Evolutionary conservation across 768 basidiomycete genomes (phyloP), one percentile per base, ranked within the genome.

Genomic region (Russula griseocarnosa): DNA sequence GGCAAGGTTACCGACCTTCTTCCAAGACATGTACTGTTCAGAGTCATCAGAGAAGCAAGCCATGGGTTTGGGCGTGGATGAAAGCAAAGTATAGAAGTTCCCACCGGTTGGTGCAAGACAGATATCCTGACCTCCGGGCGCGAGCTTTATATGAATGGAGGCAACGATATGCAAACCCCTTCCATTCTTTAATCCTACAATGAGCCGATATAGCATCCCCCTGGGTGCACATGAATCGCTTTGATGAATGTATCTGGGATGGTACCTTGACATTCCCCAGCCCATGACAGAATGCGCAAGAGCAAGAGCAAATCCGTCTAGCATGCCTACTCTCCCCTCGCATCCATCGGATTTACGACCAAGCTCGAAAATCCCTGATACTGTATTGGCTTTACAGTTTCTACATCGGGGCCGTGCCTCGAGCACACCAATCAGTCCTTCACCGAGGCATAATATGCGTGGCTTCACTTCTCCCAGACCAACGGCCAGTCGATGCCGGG

Each of bases 41-140:
- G 63, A 65, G 51, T 65, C 63, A 3, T 59, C 46, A 1, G 38
- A 5, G 53, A 24, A 65, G 44, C 60, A 65, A 60, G 22, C 53
- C 63, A 65, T 65, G 53, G 20, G 5, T 28, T 6, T 34, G 40
- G 55, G 55, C 22, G 44, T 46, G 44, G n/a, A 46, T 26, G 14
- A 14, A 28, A 26, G 20, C 3, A 16, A 26, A 42, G 8, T 55
- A 10, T 18, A 3, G 16, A 40, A 55, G 8, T 3, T 18, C 38
- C 24, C 10, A 18, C n/a, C 26, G 16, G 16, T 40, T 40, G n/a
- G 20, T n/a, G 42, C 20, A 44, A 44, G n/a, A 44, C 20, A 44
- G 42, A 3, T 5, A 16, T 46, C n/a, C n/a, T n/a, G 44, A 22
- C 44, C n/a, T 46, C 44, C 44, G 10, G 3, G n/a, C 20, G n/a